Conservation (phyloP, 495 filamentous ascomycete genomes). For the Hyaloscypha variabilis region DNA sequence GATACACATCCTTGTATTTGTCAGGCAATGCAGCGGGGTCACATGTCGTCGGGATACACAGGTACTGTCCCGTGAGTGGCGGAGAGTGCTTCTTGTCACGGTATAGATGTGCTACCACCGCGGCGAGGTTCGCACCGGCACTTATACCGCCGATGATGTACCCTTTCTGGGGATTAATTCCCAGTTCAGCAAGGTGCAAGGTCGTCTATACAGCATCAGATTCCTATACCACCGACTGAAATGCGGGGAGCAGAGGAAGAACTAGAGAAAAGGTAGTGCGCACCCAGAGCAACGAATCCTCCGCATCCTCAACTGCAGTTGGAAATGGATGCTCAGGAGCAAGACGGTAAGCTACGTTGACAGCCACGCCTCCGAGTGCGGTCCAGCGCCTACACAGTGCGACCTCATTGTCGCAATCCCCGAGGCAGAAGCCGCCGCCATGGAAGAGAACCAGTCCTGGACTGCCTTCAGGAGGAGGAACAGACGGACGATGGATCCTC, state of each 20-base stretch:
- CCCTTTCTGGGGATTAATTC: conserved; percentile 40
- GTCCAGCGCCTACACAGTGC: conserved; percentile 33
- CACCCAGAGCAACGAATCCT: conserved; percentile 51
- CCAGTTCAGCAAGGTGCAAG: conserved; percentile 14
- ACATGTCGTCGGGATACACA: conserved; percentile 41
- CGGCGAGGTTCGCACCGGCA: conserved; percentile 50
- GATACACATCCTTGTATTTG: conserved; percentile 27
- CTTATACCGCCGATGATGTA: conserved; percentile 52
- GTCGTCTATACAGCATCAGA: not conserved
- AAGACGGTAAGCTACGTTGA: conserved; percentile 48
- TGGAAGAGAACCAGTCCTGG: conserved; percentile 44
- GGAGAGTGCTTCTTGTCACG: conserved; percentile 43
- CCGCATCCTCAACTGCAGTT: conserved; percentile 45
- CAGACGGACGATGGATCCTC: conserved; percentile 26
- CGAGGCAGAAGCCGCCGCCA: conserved; percentile 47
- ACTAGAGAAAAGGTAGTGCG: conserved; percentile 19
- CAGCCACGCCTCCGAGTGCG: conserved; percentile 35
- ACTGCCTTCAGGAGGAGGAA: conserved; percentile 33
- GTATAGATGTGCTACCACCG: conserved; percentile 42
- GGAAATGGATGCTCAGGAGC: conserved; percentile 51
- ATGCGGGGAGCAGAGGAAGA: too few relatives aligned
- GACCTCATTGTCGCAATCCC: conserved; percentile 38
- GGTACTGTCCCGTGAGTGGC: conserved; percentile 44
- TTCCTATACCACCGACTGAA: too few relatives aligned
- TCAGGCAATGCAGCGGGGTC: conserved; percentile 33